A percentile compares a stretch with the other conserved stretches of the same genome.
These are phyloP conservation scores for Podaxis sp. DNA, from an alignment of 768 basidiomycete genomes.

Conservation along the genomic window DNA sequence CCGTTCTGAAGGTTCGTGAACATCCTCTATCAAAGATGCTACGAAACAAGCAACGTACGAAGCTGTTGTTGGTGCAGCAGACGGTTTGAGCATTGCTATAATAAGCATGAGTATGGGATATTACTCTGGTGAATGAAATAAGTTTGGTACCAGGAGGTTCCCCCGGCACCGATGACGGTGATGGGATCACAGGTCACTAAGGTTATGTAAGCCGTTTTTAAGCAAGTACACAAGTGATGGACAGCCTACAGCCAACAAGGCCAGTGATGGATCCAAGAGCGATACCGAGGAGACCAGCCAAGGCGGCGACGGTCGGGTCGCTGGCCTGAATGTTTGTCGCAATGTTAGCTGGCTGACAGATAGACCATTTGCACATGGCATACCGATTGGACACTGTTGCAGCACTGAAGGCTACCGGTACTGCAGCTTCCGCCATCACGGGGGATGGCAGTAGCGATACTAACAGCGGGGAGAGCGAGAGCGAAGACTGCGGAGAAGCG, in stretches of 20 bases:
- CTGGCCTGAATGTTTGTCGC: neutral
- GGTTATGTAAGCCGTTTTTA: neutral
- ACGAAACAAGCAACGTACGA: neutral
- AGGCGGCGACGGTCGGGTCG: neutral
- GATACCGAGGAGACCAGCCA: constrained; percentile 13
- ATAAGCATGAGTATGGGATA: neutral
- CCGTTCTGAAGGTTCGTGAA: neutral
- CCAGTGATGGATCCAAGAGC: constrained; percentile 22
- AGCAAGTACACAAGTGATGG: neutral
- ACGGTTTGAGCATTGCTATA: constrained; percentile 7
- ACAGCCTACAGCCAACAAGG: constrained; percentile 17
- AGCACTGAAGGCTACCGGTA: constrained; percentile 14
- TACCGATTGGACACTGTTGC: constrained; percentile 19
- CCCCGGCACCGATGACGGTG: constrained; percentile 22
- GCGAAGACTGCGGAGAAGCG: constrained; percentile 20
- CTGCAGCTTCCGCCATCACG: neutral
- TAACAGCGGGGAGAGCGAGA: constrained; percentile 24
- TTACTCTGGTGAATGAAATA: neutral
- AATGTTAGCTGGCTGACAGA: neutral
- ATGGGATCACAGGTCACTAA: constrained; percentile 27
- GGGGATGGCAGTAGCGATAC: constrained; percentile 21
- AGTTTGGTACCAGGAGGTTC: constrained; percentile 23
- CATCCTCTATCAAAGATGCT: neutral
- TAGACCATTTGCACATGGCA: neutral
- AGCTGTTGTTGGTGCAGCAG: constrained; percentile 12